Base-by-base conservation (phyloP, 2,329 filamentous ascomycete species). In the Microsporum canis region DNA sequence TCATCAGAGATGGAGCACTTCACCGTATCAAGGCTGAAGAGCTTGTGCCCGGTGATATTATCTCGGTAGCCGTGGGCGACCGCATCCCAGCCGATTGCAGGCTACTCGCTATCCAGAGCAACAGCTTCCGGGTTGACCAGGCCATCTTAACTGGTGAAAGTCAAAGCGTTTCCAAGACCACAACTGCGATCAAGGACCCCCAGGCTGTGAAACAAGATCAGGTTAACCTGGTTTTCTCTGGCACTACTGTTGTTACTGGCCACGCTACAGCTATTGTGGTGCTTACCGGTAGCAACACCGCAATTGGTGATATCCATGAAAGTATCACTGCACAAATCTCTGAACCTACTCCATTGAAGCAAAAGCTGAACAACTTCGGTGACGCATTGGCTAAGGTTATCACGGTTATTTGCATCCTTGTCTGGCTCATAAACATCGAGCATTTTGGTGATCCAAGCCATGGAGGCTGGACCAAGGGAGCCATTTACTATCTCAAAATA, bases 401-500 rank as follows among this genome's bases (percentile, higher is more conserved):
- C 67, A 97, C 92, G 5, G 88, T 91, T 64, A 99, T 99, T 70
- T 99, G 95, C 75, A 80, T 97, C 66, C 79, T 96, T 61, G 94
- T 99, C 68, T 99, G 94, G 94, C 80, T 97, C 63, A 99, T 99
- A 81, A 99, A 99, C 78, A 89, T 97, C 67, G 87, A 89, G 70
- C 90, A 99, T 79, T 99, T 99, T 81, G 94, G 85, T 71, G 94
- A 99, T 70, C 90, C 91, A 33, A 88, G 88, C 66, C 92, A 96
- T 69, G 94, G 94, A 69, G 88, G 85, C 75, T 96, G 91, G 87
- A 84, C 89, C 65, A 99, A 97, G 80, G 94, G 94, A 63, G 94
- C 94, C 63, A 97, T 99, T 71, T 99, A 99, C 82, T 99, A 99
- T 76, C 84, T 99, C 69, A 99, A 99, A 82, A 99, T 99, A 72